Conservation (phyloP, 2,329 filamentous ascomycete genomes). For the Aspergillus intermedius region DNA sequence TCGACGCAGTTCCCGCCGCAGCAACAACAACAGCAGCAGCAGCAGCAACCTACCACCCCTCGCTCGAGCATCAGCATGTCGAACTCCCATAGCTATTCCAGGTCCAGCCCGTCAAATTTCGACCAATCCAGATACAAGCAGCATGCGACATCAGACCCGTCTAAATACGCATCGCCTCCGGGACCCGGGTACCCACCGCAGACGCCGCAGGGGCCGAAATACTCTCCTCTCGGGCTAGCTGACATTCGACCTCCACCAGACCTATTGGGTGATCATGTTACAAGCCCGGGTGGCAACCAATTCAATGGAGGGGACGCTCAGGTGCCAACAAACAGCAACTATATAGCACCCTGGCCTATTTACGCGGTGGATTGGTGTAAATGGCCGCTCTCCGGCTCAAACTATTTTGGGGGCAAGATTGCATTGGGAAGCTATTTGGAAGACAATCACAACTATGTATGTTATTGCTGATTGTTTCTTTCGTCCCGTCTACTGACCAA, state of each 20-base stretch:
- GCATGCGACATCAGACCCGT: conserved; percentile 56
- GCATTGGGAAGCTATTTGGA: conserved; percentile 94
- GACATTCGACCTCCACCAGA: conserved; percentile 87
- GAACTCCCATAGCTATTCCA: conserved; percentile 69
- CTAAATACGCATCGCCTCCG: conserved; percentile 54
- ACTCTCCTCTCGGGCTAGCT: conserved; percentile 82
- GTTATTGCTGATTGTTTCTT: conserved; percentile 16
- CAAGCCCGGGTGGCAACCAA: conserved; percentile 51
- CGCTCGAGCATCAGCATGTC: conserved; percentile 58
- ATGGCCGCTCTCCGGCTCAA: conserved; percentile 69
- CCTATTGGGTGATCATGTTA: conserved; percentile 64
- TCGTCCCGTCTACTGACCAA: conserved; percentile 13
- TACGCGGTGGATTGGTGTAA: conserved; percentile 99
- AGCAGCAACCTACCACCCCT: conserved; percentile 40
- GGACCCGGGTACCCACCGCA: conserved; percentile 43
- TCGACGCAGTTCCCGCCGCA: conserved; percentile 38
- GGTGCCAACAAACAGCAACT: conserved; percentile 75
- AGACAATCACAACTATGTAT: conserved; percentile 95
- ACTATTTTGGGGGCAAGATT: conserved; percentile 74
- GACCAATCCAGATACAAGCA: conserved; percentile 57
- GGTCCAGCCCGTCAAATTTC: conserved; percentile 68
- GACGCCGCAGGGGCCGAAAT: conserved; percentile 57
- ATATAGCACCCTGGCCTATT: conserved; percentile 86
- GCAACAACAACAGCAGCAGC: conserved; percentile 22
- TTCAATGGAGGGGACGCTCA: conserved; percentile 62